A percentile compares a stretch with the other conserved stretches of the same genome.
These are phyloP conservation scores for Panellus pusillus DNA, from an alignment of 768 basidiomycete genomes.

Conservation along the genomic window DNA sequence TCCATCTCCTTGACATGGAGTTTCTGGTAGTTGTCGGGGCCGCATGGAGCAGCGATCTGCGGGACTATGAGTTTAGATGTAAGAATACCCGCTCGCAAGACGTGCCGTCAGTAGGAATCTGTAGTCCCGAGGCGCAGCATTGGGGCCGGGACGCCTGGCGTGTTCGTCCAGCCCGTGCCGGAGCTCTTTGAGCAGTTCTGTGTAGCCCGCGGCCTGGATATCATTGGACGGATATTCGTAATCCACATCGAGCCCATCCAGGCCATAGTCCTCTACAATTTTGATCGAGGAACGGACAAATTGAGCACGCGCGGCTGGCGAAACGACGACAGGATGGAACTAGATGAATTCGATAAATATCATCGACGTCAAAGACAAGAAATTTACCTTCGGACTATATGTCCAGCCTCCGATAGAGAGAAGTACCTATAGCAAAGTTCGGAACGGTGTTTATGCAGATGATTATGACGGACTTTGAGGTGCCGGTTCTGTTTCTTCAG, in stretches of 20 bases:
- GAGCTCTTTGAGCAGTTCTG: conserved; percentile 75
- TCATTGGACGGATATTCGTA: conserved; percentile 89
- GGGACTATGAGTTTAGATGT: conserved; percentile 1
- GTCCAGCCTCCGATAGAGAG: conserved; percentile 97
- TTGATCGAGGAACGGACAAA: conserved; percentile 83
- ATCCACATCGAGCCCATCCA: conserved; percentile 91
- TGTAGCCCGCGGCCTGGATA: conserved; percentile 79
- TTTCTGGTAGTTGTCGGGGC: conserved; percentile 80
- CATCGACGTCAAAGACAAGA: too few relatives aligned
- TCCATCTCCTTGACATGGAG: conserved; percentile 85
- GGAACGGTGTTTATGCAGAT: too few relatives aligned
- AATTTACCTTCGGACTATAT: conserved; percentile 82
- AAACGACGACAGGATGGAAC: conserved; percentile 60
- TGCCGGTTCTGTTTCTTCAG: conserved; percentile 86
- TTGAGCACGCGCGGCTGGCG: conserved; percentile 56
- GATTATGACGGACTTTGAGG: conserved; percentile 49
- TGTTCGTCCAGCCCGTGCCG: conserved; percentile 75
- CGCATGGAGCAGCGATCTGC: conserved; percentile 92
- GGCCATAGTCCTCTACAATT: conserved; percentile 85
- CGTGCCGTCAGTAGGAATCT: conserved; percentile 75
- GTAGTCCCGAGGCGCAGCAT: conserved; percentile 46
- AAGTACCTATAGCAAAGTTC: conserved; percentile 26
- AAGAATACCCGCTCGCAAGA: conserved; percentile 7
- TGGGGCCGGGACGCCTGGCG: conserved; percentile 39
- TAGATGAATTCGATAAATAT: background rate